Evolutionary conservation across 2,329 filamentous ascomycete species (phyloP).

Genomic region (Hypoxylon sp.): DNA sequence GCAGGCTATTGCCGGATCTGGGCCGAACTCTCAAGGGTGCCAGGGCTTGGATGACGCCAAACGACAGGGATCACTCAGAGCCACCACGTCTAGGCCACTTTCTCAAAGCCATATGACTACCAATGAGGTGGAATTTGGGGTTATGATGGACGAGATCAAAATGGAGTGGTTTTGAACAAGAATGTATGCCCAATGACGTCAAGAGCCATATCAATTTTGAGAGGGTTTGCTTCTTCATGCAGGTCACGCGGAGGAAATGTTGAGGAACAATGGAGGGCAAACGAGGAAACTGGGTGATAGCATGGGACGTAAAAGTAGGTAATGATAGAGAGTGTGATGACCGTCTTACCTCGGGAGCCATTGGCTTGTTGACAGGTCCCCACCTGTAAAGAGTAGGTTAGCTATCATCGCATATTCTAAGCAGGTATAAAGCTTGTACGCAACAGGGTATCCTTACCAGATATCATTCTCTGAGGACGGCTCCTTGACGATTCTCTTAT

Average conservation of each 20-base stretch:
- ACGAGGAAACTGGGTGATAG: conserved; percentile 10
- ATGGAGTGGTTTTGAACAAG: conserved; percentile 4
- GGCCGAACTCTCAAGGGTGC: conserved; percentile 28
- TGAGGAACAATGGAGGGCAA: conserved; percentile 15
- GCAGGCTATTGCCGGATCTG: conserved; percentile 42
- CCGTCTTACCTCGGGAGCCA: conserved; percentile 89
- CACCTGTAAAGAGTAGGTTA: conserved; percentile 65
- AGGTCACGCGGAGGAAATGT: neutral
- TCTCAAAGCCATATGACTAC: conserved; percentile 14
- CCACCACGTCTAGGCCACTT: conserved; percentile 24
- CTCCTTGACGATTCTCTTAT: conserved; percentile 98
- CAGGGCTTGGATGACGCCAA: conserved; percentile 43
- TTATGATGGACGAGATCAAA: conserved; percentile 9
- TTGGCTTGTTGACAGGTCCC: conserved; percentile 99
- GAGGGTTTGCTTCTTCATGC: conserved; percentile 1
- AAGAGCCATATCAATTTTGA: conserved; percentile 13
- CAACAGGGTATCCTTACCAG: conserved; percentile 67
- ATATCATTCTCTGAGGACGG: conserved; percentile 87
- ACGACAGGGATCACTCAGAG: conserved; percentile 41
- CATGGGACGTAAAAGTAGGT: conserved; percentile 5
- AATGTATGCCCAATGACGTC: conserved; percentile 22
- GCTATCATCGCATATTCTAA: conserved; percentile 23
- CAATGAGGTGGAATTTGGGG: conserved; percentile 23
- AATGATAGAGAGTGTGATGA: conserved; percentile 15
- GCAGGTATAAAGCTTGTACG: neutral